These are phyloP conservation scores for Fraxinus sp. DNA, from an alignment of 305 asterid genomes.

Conservation along the genomic window DNA sequence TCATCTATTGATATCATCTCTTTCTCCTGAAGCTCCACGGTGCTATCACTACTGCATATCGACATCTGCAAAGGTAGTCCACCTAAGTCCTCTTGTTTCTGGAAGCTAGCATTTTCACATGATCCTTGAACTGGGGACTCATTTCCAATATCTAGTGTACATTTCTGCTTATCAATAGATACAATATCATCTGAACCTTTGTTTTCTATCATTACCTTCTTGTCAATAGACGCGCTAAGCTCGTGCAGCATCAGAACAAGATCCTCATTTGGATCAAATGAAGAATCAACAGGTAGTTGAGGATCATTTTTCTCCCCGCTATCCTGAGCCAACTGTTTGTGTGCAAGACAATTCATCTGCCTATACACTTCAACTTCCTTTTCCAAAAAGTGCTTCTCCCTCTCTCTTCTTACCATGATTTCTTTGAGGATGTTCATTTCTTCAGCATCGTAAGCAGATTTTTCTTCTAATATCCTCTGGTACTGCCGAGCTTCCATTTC, in stretches of 20 bases:
- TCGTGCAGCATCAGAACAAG: conserved; percentile 40
- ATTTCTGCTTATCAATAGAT: conserved; percentile 8
- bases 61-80: conserved; percentile 19
- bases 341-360: conserved; percentile 42
- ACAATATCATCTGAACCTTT: conserved; percentile 18
- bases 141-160: conserved; percentile 12
- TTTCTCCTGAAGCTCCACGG: conserved; percentile 46
- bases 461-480: conserved; percentile 81
- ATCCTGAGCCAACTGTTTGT: conserved; percentile 32
- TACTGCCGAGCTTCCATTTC: conserved; percentile 93
- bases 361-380: conserved; percentile 74
- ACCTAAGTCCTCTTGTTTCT: conserved; percentile 23
- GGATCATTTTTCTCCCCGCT: conserved; percentile 21
- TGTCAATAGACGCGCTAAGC: conserved; percentile 39
- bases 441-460: conserved; percentile 84
- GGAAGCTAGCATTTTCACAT: conserved; percentile 24
- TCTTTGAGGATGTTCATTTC: conserved; percentile 89
- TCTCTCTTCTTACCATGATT: conserved; percentile 73
- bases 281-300: conserved; percentile 18
- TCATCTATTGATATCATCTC: conserved; percentile 46
- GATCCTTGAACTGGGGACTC: conserved; percentile 24
- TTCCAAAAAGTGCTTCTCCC: conserved; percentile 72
- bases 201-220: conserved; percentile 30
- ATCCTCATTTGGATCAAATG: conserved; percentile 43
- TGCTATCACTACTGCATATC: conserved; percentile 24